Percentiles rank a stretch among this genome's conserved stretches.
phyloP scores from a whole-genome alignment of 2,329 filamentous ascomycete species.

The Hypoxylon sp. region DNA sequence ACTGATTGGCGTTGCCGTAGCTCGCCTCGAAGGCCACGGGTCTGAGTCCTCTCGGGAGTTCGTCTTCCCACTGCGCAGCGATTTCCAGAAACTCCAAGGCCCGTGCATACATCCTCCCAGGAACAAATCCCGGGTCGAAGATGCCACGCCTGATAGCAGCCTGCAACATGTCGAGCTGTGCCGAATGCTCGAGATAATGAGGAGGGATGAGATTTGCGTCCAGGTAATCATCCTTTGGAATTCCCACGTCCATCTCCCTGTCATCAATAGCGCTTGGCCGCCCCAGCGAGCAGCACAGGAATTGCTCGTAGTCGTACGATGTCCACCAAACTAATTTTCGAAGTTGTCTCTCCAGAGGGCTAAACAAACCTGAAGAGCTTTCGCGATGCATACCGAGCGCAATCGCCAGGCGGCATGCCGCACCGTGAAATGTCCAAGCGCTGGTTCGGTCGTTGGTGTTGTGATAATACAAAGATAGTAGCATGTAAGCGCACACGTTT shows the following conservation, averaged over 20 bases:
- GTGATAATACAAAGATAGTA: constrained; percentile 57
- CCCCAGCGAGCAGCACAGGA: constrained; percentile 50
- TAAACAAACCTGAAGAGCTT: constrained; percentile 53
- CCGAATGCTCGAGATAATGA: constrained; percentile 41
- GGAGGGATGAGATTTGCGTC: constrained; percentile 44
- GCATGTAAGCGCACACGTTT: constrained; percentile 57
- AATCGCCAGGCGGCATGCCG: constrained; percentile 57
- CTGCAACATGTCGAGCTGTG: constrained; percentile 43
- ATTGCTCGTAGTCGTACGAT: constrained; percentile 50
- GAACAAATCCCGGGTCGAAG: constrained; percentile 40
- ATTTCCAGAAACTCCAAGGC: constrained; percentile 41
- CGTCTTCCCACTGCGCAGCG: constrained; percentile 36
- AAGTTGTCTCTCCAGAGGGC: constrained; percentile 46
- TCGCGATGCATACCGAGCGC: constrained; percentile 59
- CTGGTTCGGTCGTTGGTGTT: constrained; percentile 56
- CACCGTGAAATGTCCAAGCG: constrained; percentile 56
- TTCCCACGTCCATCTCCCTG: constrained; percentile 46
- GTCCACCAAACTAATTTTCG: constrained; percentile 52
- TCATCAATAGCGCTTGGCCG: constrained; percentile 50
- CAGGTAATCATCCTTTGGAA: constrained; percentile 43
- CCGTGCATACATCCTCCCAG: constrained; percentile 32
- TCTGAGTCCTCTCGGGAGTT: constrained; percentile 37
- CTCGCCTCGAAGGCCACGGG: constrained; percentile 19
- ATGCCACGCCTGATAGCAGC: constrained; percentile 48
- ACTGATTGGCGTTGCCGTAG: constrained; percentile 33